Conservation (phyloP, 331 rosid genomes). For the Quercus tomentella region DNA sequence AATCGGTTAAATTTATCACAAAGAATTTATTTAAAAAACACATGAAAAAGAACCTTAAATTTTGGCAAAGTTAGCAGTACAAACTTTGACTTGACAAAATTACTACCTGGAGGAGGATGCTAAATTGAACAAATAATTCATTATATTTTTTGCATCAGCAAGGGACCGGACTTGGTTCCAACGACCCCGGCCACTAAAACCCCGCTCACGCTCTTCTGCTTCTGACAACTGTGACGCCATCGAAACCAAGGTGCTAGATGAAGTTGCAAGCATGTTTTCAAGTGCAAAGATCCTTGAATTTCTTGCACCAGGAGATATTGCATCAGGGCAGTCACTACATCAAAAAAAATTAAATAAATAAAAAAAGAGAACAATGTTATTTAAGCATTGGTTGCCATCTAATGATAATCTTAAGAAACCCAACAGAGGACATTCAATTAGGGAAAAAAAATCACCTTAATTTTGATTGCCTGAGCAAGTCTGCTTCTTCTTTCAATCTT, state of each 20-base stretch:
- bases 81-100: neutral
- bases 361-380: neutral
- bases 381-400: neutral
- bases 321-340: slow-evolving; percentile 45
- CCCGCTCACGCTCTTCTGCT: slow-evolving; percentile 84
- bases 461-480: slow-evolving; percentile 31
- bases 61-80: neutral
- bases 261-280: slow-evolving; percentile 80
- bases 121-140: slow-evolving; percentile 74
- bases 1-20: neutral
- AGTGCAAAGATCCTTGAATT: slow-evolving; percentile 82
- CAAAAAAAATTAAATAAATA: neutral
- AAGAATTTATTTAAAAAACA: neutral
- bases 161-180: slow-evolving; percentile 87
- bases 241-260: slow-evolving; percentile 75
- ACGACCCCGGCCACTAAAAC: slow-evolving; percentile 75
- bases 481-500: slow-evolving; percentile 65
- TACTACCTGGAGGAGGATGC: slow-evolving; percentile 82
- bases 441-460: slow-evolving; percentile 38
- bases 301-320: slow-evolving; percentile 87
- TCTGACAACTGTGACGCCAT: slow-evolving; percentile 94
- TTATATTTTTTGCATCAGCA: slow-evolving; percentile 71
- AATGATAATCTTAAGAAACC: neutral
- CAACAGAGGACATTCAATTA: neutral
- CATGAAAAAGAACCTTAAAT: neutral